Base-by-base conservation (phyloP, 73 alveolate genomes). In the Blepharisma japonicum region DNA sequence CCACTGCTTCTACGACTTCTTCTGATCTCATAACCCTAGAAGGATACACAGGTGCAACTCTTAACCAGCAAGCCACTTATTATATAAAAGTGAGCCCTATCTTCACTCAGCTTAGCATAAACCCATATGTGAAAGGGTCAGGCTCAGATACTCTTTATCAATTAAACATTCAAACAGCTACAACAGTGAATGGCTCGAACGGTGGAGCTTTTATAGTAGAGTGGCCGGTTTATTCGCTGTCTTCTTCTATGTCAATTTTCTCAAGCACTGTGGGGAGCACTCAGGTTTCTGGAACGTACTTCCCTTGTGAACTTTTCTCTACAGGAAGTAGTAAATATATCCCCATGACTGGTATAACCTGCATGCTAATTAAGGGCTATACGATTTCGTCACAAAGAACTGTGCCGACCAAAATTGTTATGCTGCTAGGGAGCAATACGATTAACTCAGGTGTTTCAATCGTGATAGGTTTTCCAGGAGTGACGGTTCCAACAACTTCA, bases 251-350 rank as follows among this genome's bases (percentile, higher is more conserved):
- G 23, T 0, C 14, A 14, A 8, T 20, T 8, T 61, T 61, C 74
- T n/a, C 14, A n/a, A 9, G 47, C 11, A 39, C 14, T 18, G 18
- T 61, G 18, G 74, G 74, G 18, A 20, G 50, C 3, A 61, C 49
- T 20, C 74, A 61, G 23, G 47, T 25, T 25, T n/a, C 14, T 61
- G 74, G 74, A 4, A 61, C 74, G 14, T 61, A 61, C 5, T 61
- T 61, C 46, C 74, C 74, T 61, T 61, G 74, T 61, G 74, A 61
- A 61, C 49, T n/a, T 0, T 61, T 61, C 23, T 8, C 38, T 0
- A 9, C 47, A 61, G 74, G 74, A 25, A 25, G 47, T 2, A 20
- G 50, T 20, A 18, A 14, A 61, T 53, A 53, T 53, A 53, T 20
- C 67, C 67, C 67, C 2, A 20, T 14, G n/a, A 20, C 49, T 20